Percentiles rank a stretch among this genome's conserved stretches.
These are phyloP conservation scores for Curvularia sp. DNA, from an alignment of 2,329 filamentous ascomycete species.

Conservation along the genomic window DNA sequence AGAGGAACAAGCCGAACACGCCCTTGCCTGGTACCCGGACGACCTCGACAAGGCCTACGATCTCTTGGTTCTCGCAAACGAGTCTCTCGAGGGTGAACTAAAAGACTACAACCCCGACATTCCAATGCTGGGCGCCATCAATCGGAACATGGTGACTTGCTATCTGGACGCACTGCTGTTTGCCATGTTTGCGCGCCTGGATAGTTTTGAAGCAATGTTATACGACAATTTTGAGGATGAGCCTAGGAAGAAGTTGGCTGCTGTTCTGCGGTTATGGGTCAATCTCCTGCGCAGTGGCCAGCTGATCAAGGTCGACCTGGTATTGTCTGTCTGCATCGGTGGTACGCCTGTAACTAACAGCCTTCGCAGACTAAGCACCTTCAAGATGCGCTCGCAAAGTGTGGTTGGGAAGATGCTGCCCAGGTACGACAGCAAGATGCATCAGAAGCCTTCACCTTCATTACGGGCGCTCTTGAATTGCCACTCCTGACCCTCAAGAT, in stretches of 20 bases:
- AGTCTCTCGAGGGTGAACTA: conserved; percentile 81
- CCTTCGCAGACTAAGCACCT: conserved; percentile 73
- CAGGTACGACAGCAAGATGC: conserved; percentile 87
- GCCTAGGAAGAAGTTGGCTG: conserved; percentile 74
- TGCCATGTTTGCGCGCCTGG: conserved; percentile 90
- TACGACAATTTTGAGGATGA: conserved; percentile 80
- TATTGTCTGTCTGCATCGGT: conserved; percentile 51
- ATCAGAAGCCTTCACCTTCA: conserved; percentile 93
- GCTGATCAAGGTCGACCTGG: conserved; percentile 84
- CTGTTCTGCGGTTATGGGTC: conserved; percentile 85
- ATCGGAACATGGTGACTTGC: conserved; percentile 87
- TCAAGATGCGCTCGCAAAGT: conserved; percentile 80
- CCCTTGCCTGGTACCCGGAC: conserved; percentile 69
- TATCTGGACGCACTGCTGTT: conserved; percentile 91
- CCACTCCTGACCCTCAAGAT: conserved; percentile 90
- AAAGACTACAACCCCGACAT: conserved; percentile 74
- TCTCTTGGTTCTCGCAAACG: conserved; percentile 77
- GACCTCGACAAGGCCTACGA: conserved; percentile 78
- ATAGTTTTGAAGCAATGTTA: conserved; percentile 91
- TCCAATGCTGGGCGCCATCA: conserved; percentile 82
- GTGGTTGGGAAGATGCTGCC: conserved; percentile 85
- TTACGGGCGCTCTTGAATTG: conserved; percentile 86
- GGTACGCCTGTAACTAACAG: not conserved
- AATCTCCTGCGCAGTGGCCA: conserved; percentile 87
- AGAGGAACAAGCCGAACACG: conserved; percentile 69